These are phyloP conservation scores for Barnettozyma botsteinii DNA, from an alignment of 805 yeast genomes.

Conservation along the genomic window DNA sequence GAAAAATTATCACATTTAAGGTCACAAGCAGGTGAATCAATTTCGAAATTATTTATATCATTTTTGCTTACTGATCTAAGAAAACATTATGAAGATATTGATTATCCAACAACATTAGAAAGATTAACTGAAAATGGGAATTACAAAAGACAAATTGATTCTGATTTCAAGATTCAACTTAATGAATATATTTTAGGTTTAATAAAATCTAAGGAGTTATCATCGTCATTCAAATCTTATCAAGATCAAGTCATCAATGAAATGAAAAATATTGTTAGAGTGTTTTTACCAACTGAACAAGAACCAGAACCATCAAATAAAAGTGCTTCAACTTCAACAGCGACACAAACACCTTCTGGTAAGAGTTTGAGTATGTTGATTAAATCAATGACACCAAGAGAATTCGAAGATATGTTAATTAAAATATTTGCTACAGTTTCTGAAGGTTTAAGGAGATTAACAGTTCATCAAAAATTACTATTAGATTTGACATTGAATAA, in stretches of 20 bases:
- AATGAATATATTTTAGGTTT: slow-evolving; percentile 48
- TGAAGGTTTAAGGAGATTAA: slow-evolving; percentile 67
- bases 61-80: slow-evolving; percentile 57
- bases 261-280: slow-evolving; percentile 64
- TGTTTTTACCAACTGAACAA: slow-evolving; percentile 51
- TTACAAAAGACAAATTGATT: slow-evolving; percentile 34
- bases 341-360: slow-evolving; percentile 13
- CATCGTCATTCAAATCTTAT: slow-evolving; percentile 55
- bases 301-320: slow-evolving; percentile 14
- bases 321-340: slow-evolving; percentile 10
- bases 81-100: slow-evolving; percentile 45
- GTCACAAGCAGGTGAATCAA: slow-evolving; percentile 64
- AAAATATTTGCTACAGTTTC: slow-evolving; percentile 57
- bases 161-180: slow-evolving; percentile 38
- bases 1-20: slow-evolving; percentile 51
- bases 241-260: slow-evolving; percentile 67
- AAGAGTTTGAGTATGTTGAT: slow-evolving; percentile 39
- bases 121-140: slow-evolving; percentile 32
- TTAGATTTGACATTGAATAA: slow-evolving; percentile 60
- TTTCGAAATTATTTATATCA: slow-evolving; percentile 50
- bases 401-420: slow-evolving; percentile 66
- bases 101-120: slow-evolving; percentile 42
- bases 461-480: slow-evolving; percentile 72
- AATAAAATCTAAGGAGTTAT: slow-evolving; percentile 53
- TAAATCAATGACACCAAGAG: slow-evolving; percentile 62